Evolutionary conservation across 768 basidiomycete species (phyloP).

Genomic region (Mrakia blollopis): DNA sequence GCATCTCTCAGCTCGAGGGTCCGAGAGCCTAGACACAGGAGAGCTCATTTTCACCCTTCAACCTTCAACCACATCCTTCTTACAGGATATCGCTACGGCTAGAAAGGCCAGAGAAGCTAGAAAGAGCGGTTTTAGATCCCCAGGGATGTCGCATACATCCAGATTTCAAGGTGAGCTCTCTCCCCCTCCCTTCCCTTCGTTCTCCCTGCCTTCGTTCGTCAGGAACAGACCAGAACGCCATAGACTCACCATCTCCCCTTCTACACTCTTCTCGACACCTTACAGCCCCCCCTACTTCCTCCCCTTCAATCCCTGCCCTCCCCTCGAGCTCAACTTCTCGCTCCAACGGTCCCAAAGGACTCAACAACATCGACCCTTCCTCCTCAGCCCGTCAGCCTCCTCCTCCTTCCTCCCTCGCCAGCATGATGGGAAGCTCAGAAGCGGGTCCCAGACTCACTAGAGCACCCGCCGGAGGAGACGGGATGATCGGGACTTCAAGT

Average conservation of each 20-base stretch:
- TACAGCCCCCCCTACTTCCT: not conserved
- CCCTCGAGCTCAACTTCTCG: not conserved
- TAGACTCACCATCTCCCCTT: not conserved
- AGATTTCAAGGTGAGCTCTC: not conserved
- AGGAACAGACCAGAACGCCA: not conserved
- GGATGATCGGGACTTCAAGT: not conserved
- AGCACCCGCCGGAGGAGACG: not conserved
- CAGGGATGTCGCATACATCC: not conserved
- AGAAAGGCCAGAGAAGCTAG: not conserved
- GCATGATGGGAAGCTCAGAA: conserved; percentile 2
- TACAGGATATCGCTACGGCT: not conserved
- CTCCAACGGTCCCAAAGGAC: not conserved
- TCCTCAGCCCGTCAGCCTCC: not conserved
- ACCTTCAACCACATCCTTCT: not conserved
- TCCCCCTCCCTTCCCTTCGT: not conserved
- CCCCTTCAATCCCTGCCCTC: not conserved
- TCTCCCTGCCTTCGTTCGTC: not conserved
- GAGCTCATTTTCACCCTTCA: not conserved
- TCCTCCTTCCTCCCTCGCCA: not conserved
- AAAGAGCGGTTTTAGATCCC: not conserved
- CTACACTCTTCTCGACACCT: not conserved
- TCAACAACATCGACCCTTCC: not conserved
- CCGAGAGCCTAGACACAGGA: not conserved
- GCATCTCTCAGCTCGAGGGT: not conserved
- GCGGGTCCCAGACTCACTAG: not conserved